A percentile compares a stretch with the other conserved stretches of the same genome.
These are phyloP conservation scores for Cladophialophora psammophila DNA, from an alignment of 2,329 filamentous ascomycete genomes.

Conservation along the genomic window DNA sequence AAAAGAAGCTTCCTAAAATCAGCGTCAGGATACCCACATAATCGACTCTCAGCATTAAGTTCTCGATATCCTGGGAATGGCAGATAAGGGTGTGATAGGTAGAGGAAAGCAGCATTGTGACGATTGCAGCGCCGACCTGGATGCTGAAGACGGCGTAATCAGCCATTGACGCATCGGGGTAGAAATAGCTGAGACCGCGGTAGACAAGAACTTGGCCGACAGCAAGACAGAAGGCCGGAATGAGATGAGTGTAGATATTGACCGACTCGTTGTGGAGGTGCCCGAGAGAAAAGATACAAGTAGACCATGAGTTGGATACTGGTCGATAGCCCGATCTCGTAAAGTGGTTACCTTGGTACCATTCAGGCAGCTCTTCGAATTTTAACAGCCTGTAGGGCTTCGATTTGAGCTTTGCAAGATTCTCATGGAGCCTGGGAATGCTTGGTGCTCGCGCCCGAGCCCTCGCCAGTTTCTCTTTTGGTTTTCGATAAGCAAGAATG, in stretches of 20 bases:
- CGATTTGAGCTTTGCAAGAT: slow-evolving; percentile 20
- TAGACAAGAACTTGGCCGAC: slow-evolving; percentile 42
- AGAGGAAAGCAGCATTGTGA: slow-evolving; percentile 41
- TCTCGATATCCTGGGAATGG: slow-evolving; percentile 43
- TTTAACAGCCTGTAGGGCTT: slow-evolving; percentile 39
- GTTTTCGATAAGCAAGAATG: slow-evolving; percentile 37
- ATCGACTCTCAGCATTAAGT: slow-evolving; percentile 44
- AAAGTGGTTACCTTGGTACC: slow-evolving; percentile 54
- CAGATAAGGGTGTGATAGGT: slow-evolving; percentile 47
- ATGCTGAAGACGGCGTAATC: slow-evolving; percentile 53
- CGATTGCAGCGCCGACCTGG: slow-evolving; percentile 46
- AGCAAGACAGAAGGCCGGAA: slow-evolving; percentile 53
- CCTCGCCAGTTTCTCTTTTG: slow-evolving; percentile 31
- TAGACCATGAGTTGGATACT: slow-evolving; percentile 47
- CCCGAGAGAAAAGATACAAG: slow-evolving; percentile 51
- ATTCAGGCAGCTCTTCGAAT: slow-evolving; percentile 51
- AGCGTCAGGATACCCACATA: slow-evolving; percentile 47
- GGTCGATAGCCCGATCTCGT: slow-evolving; percentile 56
- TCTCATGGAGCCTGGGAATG: slow-evolving; percentile 24
- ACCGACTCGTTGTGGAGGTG: slow-evolving; percentile 56
- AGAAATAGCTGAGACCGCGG: slow-evolving; percentile 44
- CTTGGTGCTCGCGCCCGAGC: slow-evolving; percentile 28
- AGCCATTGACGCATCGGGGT: slow-evolving; percentile 45
- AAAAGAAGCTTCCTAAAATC: slow-evolving; percentile 47
- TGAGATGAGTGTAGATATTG: slow-evolving; percentile 56